Percentiles rank a stretch among this genome's conserved stretches.
These are phyloP conservation scores for Nakazawaea ernobii DNA, from an alignment of 805 yeast genomes.

Conservation along the genomic window DNA sequence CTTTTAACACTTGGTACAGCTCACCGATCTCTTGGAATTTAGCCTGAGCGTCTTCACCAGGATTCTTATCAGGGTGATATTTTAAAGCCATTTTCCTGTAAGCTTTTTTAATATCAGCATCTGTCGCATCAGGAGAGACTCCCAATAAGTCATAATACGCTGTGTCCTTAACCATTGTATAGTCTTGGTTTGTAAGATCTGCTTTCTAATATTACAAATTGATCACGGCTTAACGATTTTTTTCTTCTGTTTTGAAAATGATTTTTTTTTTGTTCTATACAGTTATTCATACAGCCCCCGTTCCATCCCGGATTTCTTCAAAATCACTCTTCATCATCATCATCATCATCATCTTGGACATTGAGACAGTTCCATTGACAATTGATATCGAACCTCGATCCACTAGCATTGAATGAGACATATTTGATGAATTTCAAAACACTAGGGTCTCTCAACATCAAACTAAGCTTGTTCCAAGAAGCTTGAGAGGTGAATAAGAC, in stretches of 20 bases:
- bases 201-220: not conserved
- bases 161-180: conserved; percentile 65
- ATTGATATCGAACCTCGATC: conserved; percentile 87
- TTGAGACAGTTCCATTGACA: conserved; percentile 58
- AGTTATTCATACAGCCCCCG: conserved; percentile 1
- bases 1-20: conserved; percentile 75
- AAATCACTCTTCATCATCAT: not conserved
- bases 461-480: conserved; percentile 69
- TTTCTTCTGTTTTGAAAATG: not conserved
- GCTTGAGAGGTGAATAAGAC: conserved; percentile 79
- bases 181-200: not conserved
- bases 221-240: not conserved
- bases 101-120: conserved; percentile 69
- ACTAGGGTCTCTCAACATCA: conserved; percentile 77
- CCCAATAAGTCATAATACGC: conserved; percentile 66
- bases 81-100: conserved; percentile 71
- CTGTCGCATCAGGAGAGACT: conserved; percentile 52
- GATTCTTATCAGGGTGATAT: conserved; percentile 80
- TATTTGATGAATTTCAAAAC: conserved; percentile 92
- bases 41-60: conserved; percentile 65
- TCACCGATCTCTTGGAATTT: conserved; percentile 60
- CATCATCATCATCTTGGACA: not conserved
- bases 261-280: not conserved
- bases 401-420: conserved; percentile 80
- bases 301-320: not conserved